A percentile compares a stretch with the other conserved stretches of the same genome.
phyloP scores from a whole-genome alignment of 495 filamentous ascomycete species.

The Bathelium albidoporum region DNA sequence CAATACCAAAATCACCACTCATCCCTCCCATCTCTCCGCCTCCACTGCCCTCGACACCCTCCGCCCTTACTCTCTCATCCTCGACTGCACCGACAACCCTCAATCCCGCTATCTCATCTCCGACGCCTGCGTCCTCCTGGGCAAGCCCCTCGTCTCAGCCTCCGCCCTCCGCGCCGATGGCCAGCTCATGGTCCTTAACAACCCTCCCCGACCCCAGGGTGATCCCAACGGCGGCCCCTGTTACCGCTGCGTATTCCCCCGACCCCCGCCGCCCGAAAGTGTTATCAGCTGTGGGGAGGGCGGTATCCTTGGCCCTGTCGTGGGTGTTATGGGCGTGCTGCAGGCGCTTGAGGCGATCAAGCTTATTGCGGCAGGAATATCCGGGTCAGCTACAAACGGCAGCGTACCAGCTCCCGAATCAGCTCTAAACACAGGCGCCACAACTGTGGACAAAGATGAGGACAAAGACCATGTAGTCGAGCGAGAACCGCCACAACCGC shows the following conservation, averaged over 20 bases:
- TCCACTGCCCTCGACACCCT: constrained; percentile 56
- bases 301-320: constrained; percentile 83
- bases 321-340: constrained; percentile 86
- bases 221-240: constrained; percentile 57
- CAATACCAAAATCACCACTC: constrained; percentile 47
- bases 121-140: constrained; percentile 68
- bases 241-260: constrained; percentile 87
- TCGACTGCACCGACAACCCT: constrained; percentile 93
- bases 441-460: too few relatives aligned
- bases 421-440: not conserved
- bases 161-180: constrained; percentile 80
- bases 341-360: constrained; percentile 89
- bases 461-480: constrained; percentile 2
- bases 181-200: constrained; percentile 77
- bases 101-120: constrained; percentile 87
- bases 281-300: constrained; percentile 81
- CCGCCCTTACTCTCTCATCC: constrained; percentile 62
- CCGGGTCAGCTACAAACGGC: not conserved
- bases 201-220: constrained; percentile 45
- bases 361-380: constrained; percentile 43
- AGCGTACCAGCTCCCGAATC: constrained; percentile 15
- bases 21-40: constrained; percentile 52
- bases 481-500: not conserved
- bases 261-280: constrained; percentile 68
- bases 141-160: constrained; percentile 76